phyloP scores from a whole-genome alignment of 768 basidiomycete species.

The Russula compacta region DNA sequence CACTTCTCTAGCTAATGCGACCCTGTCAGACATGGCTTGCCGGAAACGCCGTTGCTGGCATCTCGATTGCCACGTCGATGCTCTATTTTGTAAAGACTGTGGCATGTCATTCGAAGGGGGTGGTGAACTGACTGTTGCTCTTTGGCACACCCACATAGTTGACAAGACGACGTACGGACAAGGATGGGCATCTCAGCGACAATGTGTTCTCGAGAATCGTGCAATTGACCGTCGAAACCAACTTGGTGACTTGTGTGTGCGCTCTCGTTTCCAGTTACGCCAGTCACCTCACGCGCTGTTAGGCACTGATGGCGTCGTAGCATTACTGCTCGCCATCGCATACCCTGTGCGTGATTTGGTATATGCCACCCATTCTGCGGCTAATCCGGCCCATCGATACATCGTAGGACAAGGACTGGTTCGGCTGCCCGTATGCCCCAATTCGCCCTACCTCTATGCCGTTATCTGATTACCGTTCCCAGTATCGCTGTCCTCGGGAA shows the following conservation, averaged over 20 bases:
- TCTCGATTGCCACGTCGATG: not conserved
- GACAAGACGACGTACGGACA: not conserved
- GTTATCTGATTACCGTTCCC: not conserved
- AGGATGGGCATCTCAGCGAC: not conserved
- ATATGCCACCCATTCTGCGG: no score
- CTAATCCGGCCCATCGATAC: not conserved
- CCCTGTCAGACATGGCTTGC: not conserved
- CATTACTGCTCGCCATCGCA: not conserved
- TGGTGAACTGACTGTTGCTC: not conserved
- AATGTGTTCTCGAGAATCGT: not conserved
- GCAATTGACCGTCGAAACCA: constrained; percentile 4
- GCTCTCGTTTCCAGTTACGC: not conserved
- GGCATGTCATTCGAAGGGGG: not conserved
- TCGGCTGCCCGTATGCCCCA: constrained; percentile 1
- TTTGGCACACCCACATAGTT: not conserved
- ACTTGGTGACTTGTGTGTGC: not conserved
- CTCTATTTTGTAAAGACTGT: not conserved
- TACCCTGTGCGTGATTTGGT: not conserved
- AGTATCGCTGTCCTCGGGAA: constrained; percentile 5
- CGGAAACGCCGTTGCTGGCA: not conserved
- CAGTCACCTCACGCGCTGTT: not conserved
- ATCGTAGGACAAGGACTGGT: not conserved
- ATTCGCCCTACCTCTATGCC: not conserved
- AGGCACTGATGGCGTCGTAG: not conserved
- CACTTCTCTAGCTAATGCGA: not conserved